A percentile compares a stretch with the other conserved stretches of the same genome.
Conservation (phyloP, 768 basidiomycete genomes). For the Boletus coccyginus region DNA sequence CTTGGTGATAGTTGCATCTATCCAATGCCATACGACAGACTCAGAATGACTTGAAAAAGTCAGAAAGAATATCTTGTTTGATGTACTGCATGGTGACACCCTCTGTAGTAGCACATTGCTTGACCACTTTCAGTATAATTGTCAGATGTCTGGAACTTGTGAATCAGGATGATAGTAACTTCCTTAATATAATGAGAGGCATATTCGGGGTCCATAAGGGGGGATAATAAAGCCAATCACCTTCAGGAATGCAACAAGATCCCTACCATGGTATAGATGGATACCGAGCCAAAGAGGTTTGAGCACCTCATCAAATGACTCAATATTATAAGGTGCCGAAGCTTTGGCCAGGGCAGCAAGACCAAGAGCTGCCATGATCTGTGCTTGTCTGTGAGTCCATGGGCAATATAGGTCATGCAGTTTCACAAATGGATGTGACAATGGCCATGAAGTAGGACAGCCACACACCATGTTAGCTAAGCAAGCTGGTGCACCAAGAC, state of each 20-base stretch:
- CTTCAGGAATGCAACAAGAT: conserved; percentile 75
- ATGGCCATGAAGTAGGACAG: too few species aligned
- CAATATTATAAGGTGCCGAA: conserved; percentile 97
- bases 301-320: conserved; percentile 95
- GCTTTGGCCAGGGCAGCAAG: conserved; percentile 95
- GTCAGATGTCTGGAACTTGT: conserved; percentile 98
- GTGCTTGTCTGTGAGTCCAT: conserved; percentile 74
- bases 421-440: conserved; percentile 97
- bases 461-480: too few species aligned
- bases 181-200: conserved; percentile 99
- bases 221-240: conserved; percentile 99
- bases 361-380: conserved; percentile 75
- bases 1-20: too few species aligned
- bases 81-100: too few species aligned
- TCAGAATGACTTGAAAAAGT: too few species aligned
- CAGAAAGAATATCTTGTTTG: too few species aligned
- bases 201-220: conserved; percentile 99
- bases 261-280: conserved; percentile 74
- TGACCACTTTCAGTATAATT: too few species aligned
- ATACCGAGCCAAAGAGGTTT: conserved; percentile 80
- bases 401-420: conserved; percentile 92
- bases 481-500: too few species aligned
- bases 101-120: too few species aligned
- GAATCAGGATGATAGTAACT: conserved; percentile 93
- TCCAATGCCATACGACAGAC: too few species aligned